Conservation (phyloP, 768 basidiomycete genomes). For the Boletus pseudopeckii region DNA sequence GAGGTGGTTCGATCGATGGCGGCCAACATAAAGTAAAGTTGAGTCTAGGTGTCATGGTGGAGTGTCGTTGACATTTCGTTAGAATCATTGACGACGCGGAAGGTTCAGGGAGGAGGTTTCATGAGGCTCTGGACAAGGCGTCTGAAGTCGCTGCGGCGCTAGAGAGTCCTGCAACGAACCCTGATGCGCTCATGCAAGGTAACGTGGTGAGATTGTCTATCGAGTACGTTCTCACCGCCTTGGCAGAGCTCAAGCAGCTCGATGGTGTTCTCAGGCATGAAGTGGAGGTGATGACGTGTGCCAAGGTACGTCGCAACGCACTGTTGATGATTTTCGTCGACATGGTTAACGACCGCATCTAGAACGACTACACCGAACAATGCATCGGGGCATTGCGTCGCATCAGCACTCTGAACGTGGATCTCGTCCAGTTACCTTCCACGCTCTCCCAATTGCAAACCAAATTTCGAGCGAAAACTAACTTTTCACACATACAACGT, state of each 20-base stretch:
- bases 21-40: constrained; percentile 43
- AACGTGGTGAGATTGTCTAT: not conserved
- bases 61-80: constrained; percentile 1
- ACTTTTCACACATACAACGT: constrained; percentile 87
- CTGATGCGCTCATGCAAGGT: constrained; percentile 56
- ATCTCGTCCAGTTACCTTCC: constrained; percentile 70
- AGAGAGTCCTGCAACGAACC: constrained; percentile 53
- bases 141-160: constrained; percentile 46
- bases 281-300: constrained; percentile 50
- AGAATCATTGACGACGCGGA: constrained; percentile 65
- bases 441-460: constrained; percentile 62
- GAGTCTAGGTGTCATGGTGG: not conserved
- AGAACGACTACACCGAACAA: constrained; percentile 74
- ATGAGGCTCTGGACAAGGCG: constrained; percentile 57
- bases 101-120: constrained; percentile 49
- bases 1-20: constrained; percentile 54
- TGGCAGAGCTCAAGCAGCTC: constrained; percentile 57
- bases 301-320: constrained; percentile 42
- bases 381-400: constrained; percentile 64
- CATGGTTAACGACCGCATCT: constrained; percentile 2
- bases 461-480: constrained; percentile 71
- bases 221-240: not conserved
- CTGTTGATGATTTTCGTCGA: not conserved
- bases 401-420: constrained; percentile 78
- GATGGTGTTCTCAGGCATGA: constrained; percentile 63